Percentiles rank a stretch among this genome's conserved stretches.
phyloP scores from a whole-genome alignment of 805 yeast species.

The Myxozyma geophila region DNA sequence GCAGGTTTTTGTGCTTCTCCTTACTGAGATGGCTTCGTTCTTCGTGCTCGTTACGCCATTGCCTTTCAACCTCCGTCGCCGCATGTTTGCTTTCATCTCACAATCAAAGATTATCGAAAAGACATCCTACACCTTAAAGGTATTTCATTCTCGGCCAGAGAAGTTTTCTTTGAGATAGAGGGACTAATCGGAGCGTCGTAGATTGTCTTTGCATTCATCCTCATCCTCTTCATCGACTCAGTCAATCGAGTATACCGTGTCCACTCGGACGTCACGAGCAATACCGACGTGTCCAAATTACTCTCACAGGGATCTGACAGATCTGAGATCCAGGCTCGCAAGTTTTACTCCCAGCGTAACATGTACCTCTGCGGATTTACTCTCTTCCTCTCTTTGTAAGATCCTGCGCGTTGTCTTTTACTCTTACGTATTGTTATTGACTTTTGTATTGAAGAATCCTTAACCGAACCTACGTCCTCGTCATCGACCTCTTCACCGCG shows the following conservation, averaged over 20 bases:
- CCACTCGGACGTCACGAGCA: constrained; percentile 57
- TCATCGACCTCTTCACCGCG: constrained; percentile 67
- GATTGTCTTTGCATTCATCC: constrained; percentile 80
- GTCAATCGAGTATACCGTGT: constrained; percentile 80
- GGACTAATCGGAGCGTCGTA: not conserved
- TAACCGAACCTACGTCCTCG: constrained; percentile 80
- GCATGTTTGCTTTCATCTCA: constrained; percentile 63
- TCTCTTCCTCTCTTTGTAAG: constrained; percentile 81
- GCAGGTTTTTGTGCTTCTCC: constrained; percentile 72
- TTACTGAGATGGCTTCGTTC: constrained; percentile 78
- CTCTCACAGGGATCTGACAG: constrained; percentile 56
- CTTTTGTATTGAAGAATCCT: constrained; percentile 19
- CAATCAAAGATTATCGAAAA: constrained; percentile 73
- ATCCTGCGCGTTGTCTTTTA: constrained; percentile 40
- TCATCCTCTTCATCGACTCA: constrained; percentile 83
- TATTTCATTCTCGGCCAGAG: not conserved
- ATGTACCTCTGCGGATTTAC: constrained; percentile 96
- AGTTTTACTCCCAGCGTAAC: constrained; percentile 95
- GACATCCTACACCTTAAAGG: constrained; percentile 73
- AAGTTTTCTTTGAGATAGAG: not conserved
- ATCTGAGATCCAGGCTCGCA: constrained; percentile 83
- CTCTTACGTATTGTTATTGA: not conserved
- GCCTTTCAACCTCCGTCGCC: constrained; percentile 74
- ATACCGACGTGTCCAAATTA: constrained; percentile 43
- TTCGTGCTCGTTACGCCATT: constrained; percentile 81